These are phyloP conservation scores for Tylopilus subfusipes DNA, from an alignment of 768 basidiomycete species.

Conservation along the genomic window DNA sequence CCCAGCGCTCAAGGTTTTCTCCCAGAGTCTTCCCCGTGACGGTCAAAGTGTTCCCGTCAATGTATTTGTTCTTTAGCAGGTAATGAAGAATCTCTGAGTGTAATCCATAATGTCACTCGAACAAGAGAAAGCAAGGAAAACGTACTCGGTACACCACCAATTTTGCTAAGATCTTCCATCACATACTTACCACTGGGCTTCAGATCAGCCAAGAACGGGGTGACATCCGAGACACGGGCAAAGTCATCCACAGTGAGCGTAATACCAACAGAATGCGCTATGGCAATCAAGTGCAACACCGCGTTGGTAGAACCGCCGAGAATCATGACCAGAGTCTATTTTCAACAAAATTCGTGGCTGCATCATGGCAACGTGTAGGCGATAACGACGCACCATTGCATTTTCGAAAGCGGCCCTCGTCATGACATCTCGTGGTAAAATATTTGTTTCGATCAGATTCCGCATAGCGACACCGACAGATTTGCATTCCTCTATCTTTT, in stretches of 20 bases:
- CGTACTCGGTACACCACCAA: conserved; percentile 95
- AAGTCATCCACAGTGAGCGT: conserved; percentile 87
- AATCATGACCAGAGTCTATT: conserved; percentile 89
- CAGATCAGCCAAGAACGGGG: conserved; percentile 92
- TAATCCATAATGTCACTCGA: not conserved
- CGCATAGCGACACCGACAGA: conserved; percentile 79
- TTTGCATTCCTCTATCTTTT: conserved; percentile 84
- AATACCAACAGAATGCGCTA: conserved; percentile 94
- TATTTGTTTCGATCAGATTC: conserved; percentile 85
- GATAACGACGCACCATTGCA: conserved; percentile 67
- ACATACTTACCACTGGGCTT: conserved; percentile 98
- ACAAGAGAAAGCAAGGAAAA: conserved; percentile 8
- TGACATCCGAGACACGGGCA: conserved; percentile 87
- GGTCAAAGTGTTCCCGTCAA: conserved; percentile 88
- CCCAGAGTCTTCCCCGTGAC: conserved; percentile 88
- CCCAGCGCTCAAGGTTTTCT: conserved; percentile 92
- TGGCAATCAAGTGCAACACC: conserved; percentile 93
- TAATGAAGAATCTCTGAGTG: conserved; percentile 75
- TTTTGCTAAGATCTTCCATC: conserved; percentile 95
- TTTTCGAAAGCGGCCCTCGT: conserved; percentile 96
- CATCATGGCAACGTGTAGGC: conserved; percentile 7
- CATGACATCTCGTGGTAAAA: conserved; percentile 95
- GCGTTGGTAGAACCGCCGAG: conserved; percentile 98
- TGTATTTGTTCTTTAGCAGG: conserved; percentile 80
- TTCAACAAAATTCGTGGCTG: conserved; percentile 3